Evolutionary conservation across 108 stramenopile genomes (phyloP).

Genomic region (Pseudonitzschia delicatissima): DNA sequence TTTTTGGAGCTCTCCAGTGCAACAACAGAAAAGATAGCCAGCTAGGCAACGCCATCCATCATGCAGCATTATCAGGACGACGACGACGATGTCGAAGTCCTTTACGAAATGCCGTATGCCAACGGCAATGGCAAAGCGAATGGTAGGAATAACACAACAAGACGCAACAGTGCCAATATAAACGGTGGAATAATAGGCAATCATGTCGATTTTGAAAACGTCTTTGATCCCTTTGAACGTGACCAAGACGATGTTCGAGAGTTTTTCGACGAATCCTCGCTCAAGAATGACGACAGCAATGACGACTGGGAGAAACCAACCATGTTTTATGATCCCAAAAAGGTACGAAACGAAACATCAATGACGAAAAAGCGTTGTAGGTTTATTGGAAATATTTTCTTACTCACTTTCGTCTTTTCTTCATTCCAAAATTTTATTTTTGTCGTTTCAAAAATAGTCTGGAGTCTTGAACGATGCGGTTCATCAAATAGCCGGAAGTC

Average conservation of each 20-base stretch:
- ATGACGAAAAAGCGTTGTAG: no score
- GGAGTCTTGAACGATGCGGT: conserved; percentile 36
- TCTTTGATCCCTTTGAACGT: conserved; percentile 30
- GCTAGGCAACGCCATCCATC: not conserved
- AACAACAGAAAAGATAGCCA: not conserved
- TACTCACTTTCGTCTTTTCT: not conserved
- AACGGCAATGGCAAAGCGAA: not conserved
- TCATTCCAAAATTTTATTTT: no score
- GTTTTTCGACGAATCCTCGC: conserved; percentile 23
- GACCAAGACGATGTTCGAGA: conserved; percentile 30
- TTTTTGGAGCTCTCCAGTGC: no score
- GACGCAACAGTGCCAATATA: not conserved
- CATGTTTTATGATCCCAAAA: conserved; percentile 29
- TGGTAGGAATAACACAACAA: not conserved
- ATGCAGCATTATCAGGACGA: not conserved
- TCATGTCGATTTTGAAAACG: conserved; percentile 24
- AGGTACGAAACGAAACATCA: no score
- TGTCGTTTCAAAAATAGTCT: not conserved
- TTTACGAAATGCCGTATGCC: conserved; percentile 5
- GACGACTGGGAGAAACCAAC: conserved; percentile 18
- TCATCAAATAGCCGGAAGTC: conserved; percentile 46
- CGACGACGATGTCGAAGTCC: conserved; percentile 4
- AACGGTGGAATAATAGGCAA: not conserved
- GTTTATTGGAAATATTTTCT: not conserved
- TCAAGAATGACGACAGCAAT: not conserved